Conservation (phyloP, 768 basidiomycete genomes). For the Suillus occidentalis region DNA sequence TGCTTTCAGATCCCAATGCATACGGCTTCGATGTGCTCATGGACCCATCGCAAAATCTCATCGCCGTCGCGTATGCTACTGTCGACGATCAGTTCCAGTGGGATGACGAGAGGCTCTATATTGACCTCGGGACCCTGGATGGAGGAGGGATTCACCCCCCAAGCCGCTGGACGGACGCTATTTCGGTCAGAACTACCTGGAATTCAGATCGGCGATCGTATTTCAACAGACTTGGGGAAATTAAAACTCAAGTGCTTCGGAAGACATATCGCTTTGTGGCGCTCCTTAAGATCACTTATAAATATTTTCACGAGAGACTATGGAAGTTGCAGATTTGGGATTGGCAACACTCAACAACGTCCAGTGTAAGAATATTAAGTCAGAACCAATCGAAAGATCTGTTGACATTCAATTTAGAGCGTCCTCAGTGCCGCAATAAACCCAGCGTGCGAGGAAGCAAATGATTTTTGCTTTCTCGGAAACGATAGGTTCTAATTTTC, state of each 20-base stretch:
- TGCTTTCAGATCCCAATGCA: conserved; percentile 1
- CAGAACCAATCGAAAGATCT: not conserved
- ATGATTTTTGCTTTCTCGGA: not conserved
- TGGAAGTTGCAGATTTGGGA: conserved; percentile 1
- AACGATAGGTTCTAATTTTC: not conserved
- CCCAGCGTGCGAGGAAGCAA: not conserved
- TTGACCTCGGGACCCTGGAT: not conserved
- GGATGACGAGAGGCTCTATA: not conserved
- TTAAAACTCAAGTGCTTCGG: conserved; percentile 1
- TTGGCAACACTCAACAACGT: not conserved
- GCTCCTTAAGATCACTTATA: not conserved
- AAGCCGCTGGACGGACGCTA: not conserved
- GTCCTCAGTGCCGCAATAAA: not conserved
- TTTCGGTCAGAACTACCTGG: not conserved
- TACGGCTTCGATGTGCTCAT: not conserved
- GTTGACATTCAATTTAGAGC: not conserved
- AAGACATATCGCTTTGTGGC: conserved; percentile 1
- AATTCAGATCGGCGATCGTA: not conserved
- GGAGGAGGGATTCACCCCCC: not conserved
- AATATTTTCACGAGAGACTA: not conserved
- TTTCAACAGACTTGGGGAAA: not conserved
- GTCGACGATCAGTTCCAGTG: not conserved
- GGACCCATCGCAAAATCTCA: not conserved
- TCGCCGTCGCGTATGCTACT: not conserved
- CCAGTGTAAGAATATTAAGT: not conserved